Base-by-base conservation (phyloP, 164 flowering plant species). In the Vitis labrusca region DNA sequence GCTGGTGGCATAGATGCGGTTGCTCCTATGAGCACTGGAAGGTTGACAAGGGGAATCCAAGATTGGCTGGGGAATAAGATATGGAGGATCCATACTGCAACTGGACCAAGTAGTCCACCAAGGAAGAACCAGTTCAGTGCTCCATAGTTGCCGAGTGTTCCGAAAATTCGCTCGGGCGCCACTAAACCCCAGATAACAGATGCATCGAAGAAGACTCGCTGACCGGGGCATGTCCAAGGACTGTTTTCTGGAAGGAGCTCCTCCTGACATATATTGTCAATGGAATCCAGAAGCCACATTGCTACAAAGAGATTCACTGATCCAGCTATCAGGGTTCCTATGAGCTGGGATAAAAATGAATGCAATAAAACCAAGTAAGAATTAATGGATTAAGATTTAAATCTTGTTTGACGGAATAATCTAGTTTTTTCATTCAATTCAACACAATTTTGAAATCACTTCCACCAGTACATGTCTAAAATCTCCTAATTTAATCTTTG, bases 1-100 rank as follows among this genome's bases (percentile, higher is more conserved):
- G 80, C 80, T 17, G 80, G 80, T 6, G 80, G 80, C 80, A 77
- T 77, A 15, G 51, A 64, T 2, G 53, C 50, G 7, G 67, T 60
- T 14, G 80, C 76, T 9, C 80, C 76, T 32, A 77, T 30, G 5
- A 77, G 52, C 53, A 77, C 80, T 1, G 80, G 80, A 76, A 77
- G 73, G 50, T 54, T 65, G 50, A 77, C 65, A 9, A 77, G 74
- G 37, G 54, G 15, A 37, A 77, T 77, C 80, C 80, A 77, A 8
- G 51, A 58, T 55, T 77, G 61, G 59, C 59, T 19, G 2, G 80
- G 80, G 60, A 64, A 77, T 14, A 71, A 67, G 67, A 57, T 77
- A 59, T 69, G 71, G 29, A 76, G 76, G 16, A 70, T 29, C 76
- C 76, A 77, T 1, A 77, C 80, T 3, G 69, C 61, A 8, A 72